These are phyloP conservation scores for Trypanosoma mega DNA, from an alignment of 208 protist species.

Conservation along the genomic window DNA sequence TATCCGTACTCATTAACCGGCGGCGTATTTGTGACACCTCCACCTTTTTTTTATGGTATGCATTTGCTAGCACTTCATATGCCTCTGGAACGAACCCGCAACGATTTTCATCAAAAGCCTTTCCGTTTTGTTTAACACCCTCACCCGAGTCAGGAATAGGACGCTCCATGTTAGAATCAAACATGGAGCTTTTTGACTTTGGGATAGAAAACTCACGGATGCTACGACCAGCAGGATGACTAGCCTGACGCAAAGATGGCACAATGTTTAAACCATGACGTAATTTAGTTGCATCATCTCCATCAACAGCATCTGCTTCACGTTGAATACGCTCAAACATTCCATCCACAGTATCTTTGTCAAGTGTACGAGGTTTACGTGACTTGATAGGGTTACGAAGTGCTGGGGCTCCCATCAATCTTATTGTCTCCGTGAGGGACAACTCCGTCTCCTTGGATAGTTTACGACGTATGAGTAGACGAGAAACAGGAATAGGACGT, in stretches of 20 bases:
- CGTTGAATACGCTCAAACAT: constrained; percentile 57
- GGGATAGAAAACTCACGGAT: constrained; percentile 83
- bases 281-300: constrained; percentile 56
- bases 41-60: constrained; percentile 86
- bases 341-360: constrained; percentile 40
- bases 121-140: not conserved
- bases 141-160: not conserved
- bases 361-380: constrained; percentile 33
- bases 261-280: constrained; percentile 57
- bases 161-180: not conserved
- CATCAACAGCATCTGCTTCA: constrained; percentile 60
- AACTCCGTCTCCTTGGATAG: constrained; percentile 61
- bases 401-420: constrained; percentile 77
- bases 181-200: constrained; percentile 26
- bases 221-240: constrained; percentile 49
- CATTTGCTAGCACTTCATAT: constrained; percentile 66
- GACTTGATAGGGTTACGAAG: constrained; percentile 45
- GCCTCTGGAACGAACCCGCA: constrained; percentile 37
- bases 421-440: constrained; percentile 87
- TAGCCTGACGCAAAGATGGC: constrained; percentile 62
- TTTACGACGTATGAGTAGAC: constrained; percentile 76
- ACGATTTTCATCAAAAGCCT: constrained; percentile 16
- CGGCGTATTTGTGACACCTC: constrained; percentile 81
- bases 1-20: constrained; percentile 68
- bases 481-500: constrained; percentile 48